A percentile compares a stretch with the other conserved stretches of the same genome.
Conservation (phyloP, 441 rosid genomes). For the Macaranga tanarius region DNA sequence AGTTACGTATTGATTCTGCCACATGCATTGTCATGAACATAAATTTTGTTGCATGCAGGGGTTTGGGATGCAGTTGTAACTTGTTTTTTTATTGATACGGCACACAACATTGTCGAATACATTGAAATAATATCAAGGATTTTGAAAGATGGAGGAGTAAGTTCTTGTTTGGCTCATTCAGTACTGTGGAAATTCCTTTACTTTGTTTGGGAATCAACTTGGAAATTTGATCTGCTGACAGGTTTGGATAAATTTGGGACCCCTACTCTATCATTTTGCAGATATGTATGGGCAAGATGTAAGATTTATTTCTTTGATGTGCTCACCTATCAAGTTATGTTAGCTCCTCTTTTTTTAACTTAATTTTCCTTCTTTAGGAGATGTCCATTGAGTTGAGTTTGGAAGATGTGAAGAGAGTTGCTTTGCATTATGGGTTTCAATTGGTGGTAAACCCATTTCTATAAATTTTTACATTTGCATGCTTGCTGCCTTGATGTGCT, state of each 20-base stretch:
- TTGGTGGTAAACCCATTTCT: conserved; percentile 20
- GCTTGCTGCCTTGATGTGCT: not conserved
- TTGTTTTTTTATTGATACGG: conserved; percentile 95
- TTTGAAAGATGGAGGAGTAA: conserved; percentile 93
- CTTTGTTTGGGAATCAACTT: conserved; percentile 19
- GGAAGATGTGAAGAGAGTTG: conserved; percentile 90
- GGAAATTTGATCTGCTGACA: conserved; percentile 31
- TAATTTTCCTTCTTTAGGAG: conserved; percentile 48
- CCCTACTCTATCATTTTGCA: conserved; percentile 92
- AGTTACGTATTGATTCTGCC: not conserved
- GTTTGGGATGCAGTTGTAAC: conserved; percentile 96
- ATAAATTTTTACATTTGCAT: conserved; percentile 3
- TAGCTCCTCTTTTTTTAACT: not conserved
- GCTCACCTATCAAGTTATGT: not conserved
- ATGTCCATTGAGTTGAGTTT: conserved; percentile 95
- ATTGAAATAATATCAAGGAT: conserved; percentile 90
- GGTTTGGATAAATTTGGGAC: conserved; percentile 98
- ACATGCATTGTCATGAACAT: conserved; percentile 8
- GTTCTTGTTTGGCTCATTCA: conserved; percentile 32
- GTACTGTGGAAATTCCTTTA: not conserved
- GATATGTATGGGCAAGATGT: conserved; percentile 84
- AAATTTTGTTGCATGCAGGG: conserved; percentile 55
- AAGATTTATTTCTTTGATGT: conserved; percentile 40
- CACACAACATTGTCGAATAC: conserved; percentile 90
- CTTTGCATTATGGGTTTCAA: conserved; percentile 65